A percentile compares a stretch with the other conserved stretches of the same genome.
Conservation (phyloP, 352 stramenopile genomes). For the Globisporangium spinosum region DNA sequence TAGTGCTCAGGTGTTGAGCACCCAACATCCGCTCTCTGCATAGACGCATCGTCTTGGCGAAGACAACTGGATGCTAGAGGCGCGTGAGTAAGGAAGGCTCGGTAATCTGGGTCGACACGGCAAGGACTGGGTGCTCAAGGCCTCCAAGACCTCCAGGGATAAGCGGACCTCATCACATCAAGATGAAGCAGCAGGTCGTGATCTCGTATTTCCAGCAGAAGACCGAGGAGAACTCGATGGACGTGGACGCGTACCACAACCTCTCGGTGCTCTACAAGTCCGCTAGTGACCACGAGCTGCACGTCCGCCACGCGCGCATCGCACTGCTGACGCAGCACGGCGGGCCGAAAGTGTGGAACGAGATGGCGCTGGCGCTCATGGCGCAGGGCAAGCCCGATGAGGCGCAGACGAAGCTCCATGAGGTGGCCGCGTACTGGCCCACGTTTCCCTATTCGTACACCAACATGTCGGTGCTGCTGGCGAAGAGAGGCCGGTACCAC, state of each 20-base stretch:
- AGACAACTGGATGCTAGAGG: neutral
- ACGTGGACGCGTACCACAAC: constrained; percentile 51
- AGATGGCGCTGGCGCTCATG: constrained; percentile 53
- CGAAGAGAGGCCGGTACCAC: constrained; percentile 36
- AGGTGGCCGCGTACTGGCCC: constrained; percentile 43
- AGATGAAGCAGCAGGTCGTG: constrained; percentile 48
- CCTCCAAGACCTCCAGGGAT: neutral
- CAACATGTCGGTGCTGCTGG: constrained; percentile 53
- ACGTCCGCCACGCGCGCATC: constrained; percentile 52
- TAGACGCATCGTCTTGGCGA: neutral
- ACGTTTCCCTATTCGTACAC: constrained; percentile 45
- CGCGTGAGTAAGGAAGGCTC: neutral
- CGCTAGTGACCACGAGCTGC: constrained; percentile 32
- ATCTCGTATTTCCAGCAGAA: constrained; percentile 64
- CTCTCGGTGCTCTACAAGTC: constrained; percentile 55
- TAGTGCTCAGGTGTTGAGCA: neutral
- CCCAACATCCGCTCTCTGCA: neutral
- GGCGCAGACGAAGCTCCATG: constrained; percentile 36
- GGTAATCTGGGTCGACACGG: neutral
- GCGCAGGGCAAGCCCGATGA: constrained; percentile 35
- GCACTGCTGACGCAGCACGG: constrained; percentile 54
- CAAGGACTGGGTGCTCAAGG: neutral
- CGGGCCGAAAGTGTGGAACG: constrained; percentile 55
- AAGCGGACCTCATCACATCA: neutral
- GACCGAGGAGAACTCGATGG: constrained; percentile 49